These are phyloP conservation scores for Bauhinia variegata DNA, from an alignment of 306 rosid genomes.

Conservation along the genomic window DNA sequence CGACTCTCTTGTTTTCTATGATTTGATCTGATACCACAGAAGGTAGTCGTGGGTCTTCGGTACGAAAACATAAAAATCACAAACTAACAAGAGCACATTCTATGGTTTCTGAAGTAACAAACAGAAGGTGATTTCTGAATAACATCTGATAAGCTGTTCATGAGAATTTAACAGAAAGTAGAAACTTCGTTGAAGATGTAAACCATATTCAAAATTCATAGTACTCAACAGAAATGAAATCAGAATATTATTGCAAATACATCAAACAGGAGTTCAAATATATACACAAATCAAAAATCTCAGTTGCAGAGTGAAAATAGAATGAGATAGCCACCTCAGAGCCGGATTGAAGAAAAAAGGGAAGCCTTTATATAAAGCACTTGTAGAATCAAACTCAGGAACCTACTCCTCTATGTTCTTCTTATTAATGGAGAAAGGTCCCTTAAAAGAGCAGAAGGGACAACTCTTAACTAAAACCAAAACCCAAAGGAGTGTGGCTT, in stretches of 20 bases:
- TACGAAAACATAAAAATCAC: neutral
- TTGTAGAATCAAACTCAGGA: slow-evolving; percentile 1
- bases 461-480: slow-evolving; percentile 32
- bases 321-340: too few relatives aligned
- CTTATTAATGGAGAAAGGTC: slow-evolving; percentile 28
- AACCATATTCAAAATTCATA: too few relatives aligned
- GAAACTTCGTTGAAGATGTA: slow-evolving; percentile 12
- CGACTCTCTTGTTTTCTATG: too few relatives aligned
- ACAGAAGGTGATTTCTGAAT: too few relatives aligned
- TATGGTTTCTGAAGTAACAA: neutral
- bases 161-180: slow-evolving; percentile 8
- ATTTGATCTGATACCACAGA: neutral
- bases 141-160: neutral
- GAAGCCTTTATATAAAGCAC: slow-evolving; percentile 22
- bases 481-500: slow-evolving; percentile 21
- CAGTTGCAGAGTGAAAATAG: too few relatives aligned
- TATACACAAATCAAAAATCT: too few relatives aligned
- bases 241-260: too few relatives aligned
- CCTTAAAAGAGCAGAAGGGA: slow-evolving; percentile 33
- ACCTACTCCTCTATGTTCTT: slow-evolving; percentile 16
- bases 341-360: slow-evolving; percentile 6
- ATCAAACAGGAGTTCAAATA: too few relatives aligned
- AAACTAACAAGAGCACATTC: neutral
- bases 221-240: neutral
- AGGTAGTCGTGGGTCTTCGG: neutral